Evolutionary conservation across 768 basidiomycete genomes (phyloP).

Genomic region (Hypholoma sublateritium): DNA sequence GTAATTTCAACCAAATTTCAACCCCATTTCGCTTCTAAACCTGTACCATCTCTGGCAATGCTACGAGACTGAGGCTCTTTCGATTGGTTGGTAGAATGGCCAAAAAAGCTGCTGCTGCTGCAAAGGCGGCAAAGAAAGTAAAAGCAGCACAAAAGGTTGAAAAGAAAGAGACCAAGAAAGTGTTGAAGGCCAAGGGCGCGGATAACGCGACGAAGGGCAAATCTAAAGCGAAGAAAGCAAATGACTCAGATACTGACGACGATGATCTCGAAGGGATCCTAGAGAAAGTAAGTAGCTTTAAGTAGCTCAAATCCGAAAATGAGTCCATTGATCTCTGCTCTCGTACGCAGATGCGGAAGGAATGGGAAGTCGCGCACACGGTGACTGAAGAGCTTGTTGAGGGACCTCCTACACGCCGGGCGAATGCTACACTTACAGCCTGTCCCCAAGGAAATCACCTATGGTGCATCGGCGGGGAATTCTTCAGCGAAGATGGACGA

Average conservation of each 20-base stretch:
- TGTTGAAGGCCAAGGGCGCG: constrained; percentile 32
- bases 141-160: constrained; percentile 69
- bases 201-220: constrained; percentile 15
- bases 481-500: constrained; percentile 83
- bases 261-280: constrained; percentile 85
- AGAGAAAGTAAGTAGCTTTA: constrained; percentile 80
- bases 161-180: constrained; percentile 67
- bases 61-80: neutral
- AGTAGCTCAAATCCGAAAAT: no score
- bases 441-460: constrained; percentile 81
- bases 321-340: neutral
- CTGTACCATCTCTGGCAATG: neutral
- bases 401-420: constrained; percentile 80
- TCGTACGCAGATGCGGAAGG: constrained; percentile 61
- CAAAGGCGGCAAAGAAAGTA: constrained; percentile 66
- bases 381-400: constrained; percentile 86
- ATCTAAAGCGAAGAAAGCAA: constrained; percentile 21
- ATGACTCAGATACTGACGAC: constrained; percentile 61
- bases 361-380: constrained; percentile 81
- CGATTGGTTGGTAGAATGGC: constrained; percentile 8
- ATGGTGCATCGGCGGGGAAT: constrained; percentile 86
- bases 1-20: no score
- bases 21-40: neutral
- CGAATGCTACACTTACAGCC: constrained; percentile 78
- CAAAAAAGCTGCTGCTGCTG: constrained; percentile 48